phyloP scores from a whole-genome alignment of 805 yeast species.

The Candida saitoana region DNA sequence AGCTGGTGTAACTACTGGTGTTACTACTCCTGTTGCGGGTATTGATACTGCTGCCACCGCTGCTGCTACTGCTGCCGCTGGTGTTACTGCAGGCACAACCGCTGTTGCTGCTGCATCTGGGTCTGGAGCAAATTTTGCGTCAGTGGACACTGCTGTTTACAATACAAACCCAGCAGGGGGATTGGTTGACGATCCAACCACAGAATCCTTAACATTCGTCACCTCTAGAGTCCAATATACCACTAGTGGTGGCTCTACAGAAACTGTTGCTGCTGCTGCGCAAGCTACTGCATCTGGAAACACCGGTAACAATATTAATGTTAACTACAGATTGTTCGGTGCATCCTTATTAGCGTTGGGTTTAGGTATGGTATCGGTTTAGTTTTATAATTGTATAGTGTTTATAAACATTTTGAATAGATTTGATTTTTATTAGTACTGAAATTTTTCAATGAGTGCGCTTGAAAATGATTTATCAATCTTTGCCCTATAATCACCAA shows the following conservation, averaged over 20 bases:
- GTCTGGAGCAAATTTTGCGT: constrained; percentile 9
- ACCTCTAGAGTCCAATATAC: constrained; percentile 30
- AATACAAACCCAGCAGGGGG: constrained; percentile 12
- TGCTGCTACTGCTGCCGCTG: constrained; percentile 10
- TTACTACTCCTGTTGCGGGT: constrained; percentile 13
- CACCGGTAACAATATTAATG: not conserved
- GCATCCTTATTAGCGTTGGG: not conserved
- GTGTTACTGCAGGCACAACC: constrained; percentile 7
- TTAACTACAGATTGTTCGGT: not conserved
- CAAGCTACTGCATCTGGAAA: constrained; percentile 2
- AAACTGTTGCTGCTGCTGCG: constrained; percentile 6
- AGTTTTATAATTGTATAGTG: no score
- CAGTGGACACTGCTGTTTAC: constrained; percentile 14
- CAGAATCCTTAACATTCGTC: constrained; percentile 22
- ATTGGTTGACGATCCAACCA: constrained; percentile 18
- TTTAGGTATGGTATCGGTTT: not conserved
- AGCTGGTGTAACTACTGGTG: constrained; percentile 10
- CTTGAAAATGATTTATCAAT: no score
- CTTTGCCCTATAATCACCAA: not conserved
- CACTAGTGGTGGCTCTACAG: constrained; percentile 12
- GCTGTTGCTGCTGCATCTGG: constrained; percentile 8
- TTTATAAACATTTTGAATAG: no score
- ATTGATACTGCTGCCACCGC: constrained; percentile 12
- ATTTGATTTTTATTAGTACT: no score
- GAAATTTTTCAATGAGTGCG: no score